Conservation (phyloP, 768 basidiomycete genomes). For the Psilocybe azurescens region DNA sequence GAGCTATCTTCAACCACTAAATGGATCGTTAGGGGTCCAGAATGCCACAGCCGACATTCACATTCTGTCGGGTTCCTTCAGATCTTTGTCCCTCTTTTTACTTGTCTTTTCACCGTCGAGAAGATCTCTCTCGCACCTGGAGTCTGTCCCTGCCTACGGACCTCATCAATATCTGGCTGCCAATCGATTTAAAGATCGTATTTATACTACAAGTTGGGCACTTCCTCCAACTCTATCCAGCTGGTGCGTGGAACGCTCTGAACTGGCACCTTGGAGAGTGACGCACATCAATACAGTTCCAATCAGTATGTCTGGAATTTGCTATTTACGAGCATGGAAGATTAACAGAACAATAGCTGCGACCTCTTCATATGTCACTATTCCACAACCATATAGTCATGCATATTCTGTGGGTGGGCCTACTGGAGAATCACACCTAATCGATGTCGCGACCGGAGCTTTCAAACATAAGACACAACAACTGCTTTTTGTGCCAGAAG, state of each 20-base stretch:
- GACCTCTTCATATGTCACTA: conserved; percentile 55
- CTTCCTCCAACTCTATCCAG: conserved; percentile 49
- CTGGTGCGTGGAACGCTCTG: conserved; percentile 42
- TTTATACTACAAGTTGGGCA: conserved; percentile 59
- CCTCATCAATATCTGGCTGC: conserved; percentile 57
- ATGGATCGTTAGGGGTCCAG: conserved; percentile 2
- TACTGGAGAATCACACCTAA: conserved; percentile 50
- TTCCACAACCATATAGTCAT: conserved; percentile 53
- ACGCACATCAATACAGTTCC: conserved; percentile 47
- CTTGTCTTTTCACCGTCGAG: conserved; percentile 51
- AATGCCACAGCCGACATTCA: conserved; percentile 24
- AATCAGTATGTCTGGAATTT: conserved; percentile 41
- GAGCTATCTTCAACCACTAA: conserved; percentile 2
- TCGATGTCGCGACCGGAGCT: conserved; percentile 41
- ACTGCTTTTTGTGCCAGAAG: conserved; percentile 49
- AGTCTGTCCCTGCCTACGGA: conserved; percentile 48
- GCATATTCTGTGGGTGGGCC: conserved; percentile 58
- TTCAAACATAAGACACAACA: conserved; percentile 51
- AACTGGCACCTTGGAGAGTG: conserved; percentile 32
- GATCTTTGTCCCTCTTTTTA: conserved; percentile 54
- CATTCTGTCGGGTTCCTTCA: conserved; percentile 55
- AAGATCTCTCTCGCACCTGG: conserved; percentile 42
- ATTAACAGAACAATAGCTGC: conserved; percentile 40
- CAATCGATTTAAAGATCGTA: conserved; percentile 37
- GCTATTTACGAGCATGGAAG: background rate